Conservation (phyloP, 345 rosid species). For the Adansonia digitata region DNA sequence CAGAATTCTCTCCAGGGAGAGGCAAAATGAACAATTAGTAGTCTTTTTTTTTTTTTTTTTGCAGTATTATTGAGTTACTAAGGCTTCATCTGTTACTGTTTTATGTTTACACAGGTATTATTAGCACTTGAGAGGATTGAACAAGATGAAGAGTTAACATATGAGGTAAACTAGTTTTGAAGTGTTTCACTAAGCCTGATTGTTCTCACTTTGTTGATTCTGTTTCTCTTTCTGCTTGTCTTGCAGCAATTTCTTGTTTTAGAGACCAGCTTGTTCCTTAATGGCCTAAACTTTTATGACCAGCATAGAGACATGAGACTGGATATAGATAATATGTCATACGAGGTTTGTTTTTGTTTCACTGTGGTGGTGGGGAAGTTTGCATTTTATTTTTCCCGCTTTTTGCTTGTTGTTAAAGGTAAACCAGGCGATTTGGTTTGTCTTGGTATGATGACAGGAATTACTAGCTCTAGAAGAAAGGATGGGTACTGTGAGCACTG, state of each 20-base stretch:
- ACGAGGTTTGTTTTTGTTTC: slow-evolving; percentile 59
- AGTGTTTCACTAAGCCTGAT: slow-evolving; percentile 6
- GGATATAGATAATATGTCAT: slow-evolving; percentile 95
- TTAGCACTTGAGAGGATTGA: slow-evolving; percentile 91
- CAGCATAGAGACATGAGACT: slow-evolving; percentile 95
- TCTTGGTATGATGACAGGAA: slow-evolving; percentile 47
- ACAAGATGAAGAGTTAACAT: slow-evolving; percentile 73
- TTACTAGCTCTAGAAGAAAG: slow-evolving; percentile 90
- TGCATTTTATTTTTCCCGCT: background rate
- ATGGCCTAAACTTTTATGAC: slow-evolving; percentile 69
- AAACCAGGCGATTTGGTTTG: background rate
- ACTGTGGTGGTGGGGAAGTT: background rate
- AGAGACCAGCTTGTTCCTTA: slow-evolving; percentile 73
- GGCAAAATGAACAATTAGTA: background rate
- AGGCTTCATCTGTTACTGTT: slow-evolving; percentile 1
- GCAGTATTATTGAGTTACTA: background rate
- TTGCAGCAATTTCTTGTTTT: slow-evolving; percentile 80
- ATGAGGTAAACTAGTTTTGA: slow-evolving; percentile 56
- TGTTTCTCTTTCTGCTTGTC: slow-evolving; percentile 18
- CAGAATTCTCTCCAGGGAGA: background rate
- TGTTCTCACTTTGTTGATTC: background rate
- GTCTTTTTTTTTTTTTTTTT: too few relatives aligned
- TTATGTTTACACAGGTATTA: slow-evolving; percentile 51
- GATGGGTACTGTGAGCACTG: slow-evolving; percentile 94
- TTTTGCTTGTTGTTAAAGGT: background rate